Conservation (phyloP, 305 asterid genomes). For the Fraxinus sp. region DNA sequence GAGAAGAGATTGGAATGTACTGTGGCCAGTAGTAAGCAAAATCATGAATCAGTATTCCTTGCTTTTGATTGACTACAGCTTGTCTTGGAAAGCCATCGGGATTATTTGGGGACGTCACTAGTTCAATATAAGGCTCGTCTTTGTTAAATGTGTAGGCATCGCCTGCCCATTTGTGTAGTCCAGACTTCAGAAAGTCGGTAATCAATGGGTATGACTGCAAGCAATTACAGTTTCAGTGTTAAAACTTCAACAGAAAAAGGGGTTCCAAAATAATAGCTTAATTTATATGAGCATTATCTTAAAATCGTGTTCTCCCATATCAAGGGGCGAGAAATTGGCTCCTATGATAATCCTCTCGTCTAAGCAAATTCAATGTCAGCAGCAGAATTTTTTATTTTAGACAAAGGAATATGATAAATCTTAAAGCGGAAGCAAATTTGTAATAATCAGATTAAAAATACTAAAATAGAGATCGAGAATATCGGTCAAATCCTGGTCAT, state of each 20-base stretch:
- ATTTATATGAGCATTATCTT: background rate
- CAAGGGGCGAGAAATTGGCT: background rate
- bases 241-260: background rate
- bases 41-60: conserved; percentile 68
- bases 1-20: conserved; percentile 64
- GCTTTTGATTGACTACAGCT: conserved; percentile 56
- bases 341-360: background rate
- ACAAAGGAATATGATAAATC: background rate
- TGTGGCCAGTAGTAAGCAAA: conserved; percentile 97
- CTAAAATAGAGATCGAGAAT: conserved; percentile 5
- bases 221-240: background rate
- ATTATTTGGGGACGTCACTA: conserved; percentile 89
- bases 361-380: background rate
- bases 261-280: background rate
- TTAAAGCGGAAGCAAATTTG: conserved; percentile 16
- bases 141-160: conserved; percentile 56
- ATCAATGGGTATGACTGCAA: conserved; percentile 88
- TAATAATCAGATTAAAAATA: background rate
- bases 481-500: conserved; percentile 26
- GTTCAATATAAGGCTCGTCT: conserved; percentile 67
- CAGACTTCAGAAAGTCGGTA: conserved; percentile 76
- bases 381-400: background rate
- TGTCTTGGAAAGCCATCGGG: conserved; percentile 80
- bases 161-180: conserved; percentile 83
- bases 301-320: background rate